phyloP scores from a whole-genome alignment of 2,329 filamentous ascomycete genomes.

The Graphiopsis chlorocephala region DNA sequence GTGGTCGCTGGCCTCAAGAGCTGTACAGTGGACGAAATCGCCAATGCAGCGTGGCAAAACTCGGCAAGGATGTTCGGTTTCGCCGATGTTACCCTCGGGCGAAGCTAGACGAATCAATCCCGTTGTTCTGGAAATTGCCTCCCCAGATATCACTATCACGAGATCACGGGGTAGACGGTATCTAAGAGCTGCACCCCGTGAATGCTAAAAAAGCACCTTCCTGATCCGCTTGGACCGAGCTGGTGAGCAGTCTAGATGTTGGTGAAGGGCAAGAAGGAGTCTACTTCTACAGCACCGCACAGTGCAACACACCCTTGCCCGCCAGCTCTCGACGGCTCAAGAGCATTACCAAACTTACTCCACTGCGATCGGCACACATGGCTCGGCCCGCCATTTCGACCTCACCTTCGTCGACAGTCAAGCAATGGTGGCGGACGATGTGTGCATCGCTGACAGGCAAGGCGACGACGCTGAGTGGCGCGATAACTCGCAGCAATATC shows the following conservation, averaged over 20 bases:
- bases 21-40: conserved; percentile 43
- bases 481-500: conserved; percentile 1
- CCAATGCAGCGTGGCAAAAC: conserved; percentile 40
- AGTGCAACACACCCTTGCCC: not conserved
- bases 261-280: not conserved
- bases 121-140: not conserved
- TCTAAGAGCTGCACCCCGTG: not conserved
- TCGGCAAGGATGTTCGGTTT: conserved; percentile 36
- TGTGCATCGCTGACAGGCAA: not conserved
- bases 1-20: conserved; percentile 51
- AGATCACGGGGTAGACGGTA: conserved; percentile 1
- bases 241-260: not conserved
- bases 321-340: not conserved
- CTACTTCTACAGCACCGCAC: not conserved
- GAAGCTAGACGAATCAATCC: conserved; percentile 2
- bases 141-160: not conserved
- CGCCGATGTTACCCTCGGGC: conserved; percentile 13
- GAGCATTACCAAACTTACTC: not conserved
- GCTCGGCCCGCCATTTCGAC: conserved; percentile 5
- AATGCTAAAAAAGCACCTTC: not conserved
- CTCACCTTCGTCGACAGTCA: not conserved
- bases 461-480: not conserved
- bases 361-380: conserved; percentile 5
- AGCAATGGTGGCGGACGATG: not conserved
- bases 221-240: conserved; percentile 4